These are phyloP conservation scores for Kwoniella sp. DNA, from an alignment of 768 basidiomycete species.

Conservation along the genomic window DNA sequence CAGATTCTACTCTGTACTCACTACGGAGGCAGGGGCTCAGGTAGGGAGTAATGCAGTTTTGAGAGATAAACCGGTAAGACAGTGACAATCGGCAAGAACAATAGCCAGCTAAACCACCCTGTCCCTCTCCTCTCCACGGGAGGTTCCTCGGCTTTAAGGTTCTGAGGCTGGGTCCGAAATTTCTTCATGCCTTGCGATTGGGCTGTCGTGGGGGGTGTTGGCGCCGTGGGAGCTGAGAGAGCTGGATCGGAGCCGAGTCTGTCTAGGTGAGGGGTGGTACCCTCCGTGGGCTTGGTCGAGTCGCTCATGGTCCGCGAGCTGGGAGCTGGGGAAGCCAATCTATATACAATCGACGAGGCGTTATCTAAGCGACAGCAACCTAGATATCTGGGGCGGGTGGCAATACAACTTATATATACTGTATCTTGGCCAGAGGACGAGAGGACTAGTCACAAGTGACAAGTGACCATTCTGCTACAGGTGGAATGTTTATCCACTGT, in stretches of 20 bases:
- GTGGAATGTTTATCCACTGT: too few relatives aligned
- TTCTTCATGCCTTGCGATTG: background rate
- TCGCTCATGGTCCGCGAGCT: conserved; percentile 4
- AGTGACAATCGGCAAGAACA: conserved; percentile 23
- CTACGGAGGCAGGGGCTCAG: conserved; percentile 16
- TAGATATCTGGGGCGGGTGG: too few relatives aligned
- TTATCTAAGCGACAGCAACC: too few relatives aligned
- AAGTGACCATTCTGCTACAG: too few relatives aligned
- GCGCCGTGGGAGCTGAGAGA: background rate
- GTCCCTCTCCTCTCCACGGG: conserved; percentile 1
- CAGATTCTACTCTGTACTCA: conserved; percentile 5
- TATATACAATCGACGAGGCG: too few relatives aligned
- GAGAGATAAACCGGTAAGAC: conserved; percentile 23
- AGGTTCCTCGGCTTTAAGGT: conserved; percentile 10
- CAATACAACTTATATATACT: too few relatives aligned
- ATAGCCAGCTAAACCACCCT: conserved; percentile 15
- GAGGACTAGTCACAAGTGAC: too few relatives aligned
- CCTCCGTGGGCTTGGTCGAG: background rate
- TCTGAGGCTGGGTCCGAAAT: background rate
- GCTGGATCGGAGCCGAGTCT: conserved; percentile 1
- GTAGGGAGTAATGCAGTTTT: conserved; percentile 30
- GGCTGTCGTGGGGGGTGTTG: background rate
- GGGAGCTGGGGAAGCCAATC: too few relatives aligned
- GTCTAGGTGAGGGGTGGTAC: background rate
- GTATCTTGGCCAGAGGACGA: too few relatives aligned